phyloP scores from a whole-genome alignment of 305 asterid species.

The Fraxinus greggii region DNA sequence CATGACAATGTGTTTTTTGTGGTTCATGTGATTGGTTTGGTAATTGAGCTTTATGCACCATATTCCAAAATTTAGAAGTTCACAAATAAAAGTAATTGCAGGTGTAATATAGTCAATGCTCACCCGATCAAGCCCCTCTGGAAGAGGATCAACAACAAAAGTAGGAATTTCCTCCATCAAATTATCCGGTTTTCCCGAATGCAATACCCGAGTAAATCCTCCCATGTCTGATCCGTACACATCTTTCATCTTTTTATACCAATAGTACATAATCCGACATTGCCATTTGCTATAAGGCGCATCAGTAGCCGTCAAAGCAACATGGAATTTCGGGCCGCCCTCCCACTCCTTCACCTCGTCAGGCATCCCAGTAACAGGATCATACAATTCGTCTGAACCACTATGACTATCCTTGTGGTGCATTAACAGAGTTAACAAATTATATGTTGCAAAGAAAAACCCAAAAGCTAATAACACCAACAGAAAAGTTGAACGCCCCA shows the following conservation, averaged over 20 bases:
- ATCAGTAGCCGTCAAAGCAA: constrained; percentile 81
- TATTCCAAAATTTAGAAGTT: constrained; percentile 3
- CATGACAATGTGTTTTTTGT: neutral
- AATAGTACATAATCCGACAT: constrained; percentile 88
- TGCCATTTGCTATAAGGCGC: constrained; percentile 95
- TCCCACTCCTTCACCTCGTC: constrained; percentile 23
- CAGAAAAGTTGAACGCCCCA: constrained; percentile 54
- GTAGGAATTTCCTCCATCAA: constrained; percentile 95
- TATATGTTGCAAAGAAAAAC: constrained; percentile 67
- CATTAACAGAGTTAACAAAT: constrained; percentile 49
- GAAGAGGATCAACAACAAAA: constrained; percentile 80
- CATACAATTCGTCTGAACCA: constrained; percentile 31
- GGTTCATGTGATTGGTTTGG: neutral
- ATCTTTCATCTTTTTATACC: constrained; percentile 83
- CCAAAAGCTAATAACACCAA: constrained; percentile 64
- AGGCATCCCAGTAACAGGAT: constrained; percentile 45
- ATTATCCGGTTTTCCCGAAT: constrained; percentile 80
- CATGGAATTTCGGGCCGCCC: constrained; percentile 46
- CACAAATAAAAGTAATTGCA: constrained; percentile 7
- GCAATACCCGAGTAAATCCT: constrained; percentile 87
- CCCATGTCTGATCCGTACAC: constrained; percentile 88
- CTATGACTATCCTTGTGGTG: constrained; percentile 34
- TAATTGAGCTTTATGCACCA: neutral
- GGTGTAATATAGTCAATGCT: constrained; percentile 26
- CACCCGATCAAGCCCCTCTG: constrained; percentile 94